Evolutionary conservation across 176 grass and related monocot genomes (phyloP).

Genomic region (Avena atlantica): DNA sequence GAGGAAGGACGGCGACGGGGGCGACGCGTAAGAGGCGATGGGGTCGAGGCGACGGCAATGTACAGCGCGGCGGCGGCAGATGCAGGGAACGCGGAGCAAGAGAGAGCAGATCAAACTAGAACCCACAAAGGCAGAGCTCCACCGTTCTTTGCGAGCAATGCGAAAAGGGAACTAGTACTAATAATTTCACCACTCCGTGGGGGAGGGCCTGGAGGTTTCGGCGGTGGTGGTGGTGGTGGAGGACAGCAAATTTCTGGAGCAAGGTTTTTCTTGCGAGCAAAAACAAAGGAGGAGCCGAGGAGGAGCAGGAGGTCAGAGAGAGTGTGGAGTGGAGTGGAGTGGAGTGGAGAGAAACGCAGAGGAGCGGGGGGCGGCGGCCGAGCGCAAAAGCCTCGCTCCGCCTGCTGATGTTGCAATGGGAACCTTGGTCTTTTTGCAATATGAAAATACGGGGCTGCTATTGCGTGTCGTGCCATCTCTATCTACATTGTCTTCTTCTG

Average conservation of each 20-base stretch:
- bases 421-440: background rate
- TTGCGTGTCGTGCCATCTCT: conserved; percentile 20
- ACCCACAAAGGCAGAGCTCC: background rate
- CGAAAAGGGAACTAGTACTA: conserved; percentile 11
- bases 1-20: background rate
- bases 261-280: conserved; percentile 37
- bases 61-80: background rate
- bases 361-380: background rate
- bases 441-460: background rate
- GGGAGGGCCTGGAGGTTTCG: conserved; percentile 26
- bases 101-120: conserved; percentile 29
- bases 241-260: conserved; percentile 15
- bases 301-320: no score
- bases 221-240: background rate
- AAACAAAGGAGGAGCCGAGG: background rate
- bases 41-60: background rate
- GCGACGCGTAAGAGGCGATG: background rate
- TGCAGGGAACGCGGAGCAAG: background rate
- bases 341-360: background rate
- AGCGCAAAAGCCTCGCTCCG: conserved; percentile 24
- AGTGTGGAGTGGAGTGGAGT: conserved; percentile 34
- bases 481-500: conserved; percentile 28
- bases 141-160: conserved; percentile 5
- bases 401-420: background rate
- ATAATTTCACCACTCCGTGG: conserved; percentile 35